These are phyloP conservation scores for Coniferiporia weirii DNA, from an alignment of 1,284 basidiomycete species.

Conservation along the genomic window DNA sequence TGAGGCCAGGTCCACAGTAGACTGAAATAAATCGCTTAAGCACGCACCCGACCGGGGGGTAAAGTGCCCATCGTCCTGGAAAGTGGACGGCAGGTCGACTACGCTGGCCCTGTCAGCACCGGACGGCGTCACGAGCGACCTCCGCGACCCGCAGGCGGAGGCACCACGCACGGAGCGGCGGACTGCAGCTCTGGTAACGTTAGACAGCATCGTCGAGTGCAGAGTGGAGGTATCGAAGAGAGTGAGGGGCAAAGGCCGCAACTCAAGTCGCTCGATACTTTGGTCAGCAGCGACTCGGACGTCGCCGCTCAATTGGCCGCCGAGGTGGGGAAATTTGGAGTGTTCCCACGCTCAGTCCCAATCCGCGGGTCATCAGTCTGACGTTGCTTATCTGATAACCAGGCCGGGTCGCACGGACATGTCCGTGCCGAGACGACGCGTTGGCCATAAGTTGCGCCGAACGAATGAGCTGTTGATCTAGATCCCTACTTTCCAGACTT, in stretches of 20 bases:
- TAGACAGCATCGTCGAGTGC: conserved; percentile 30
- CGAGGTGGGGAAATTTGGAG: background rate
- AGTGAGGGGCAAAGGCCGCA: background rate
- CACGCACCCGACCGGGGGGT: conserved; percentile 63
- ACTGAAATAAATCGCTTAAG: conserved; percentile 4
- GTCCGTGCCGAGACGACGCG: too few relatives aligned
- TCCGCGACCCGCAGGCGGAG: conserved; percentile 23
- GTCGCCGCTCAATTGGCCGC: conserved; percentile 5
- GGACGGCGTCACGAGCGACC: conserved; percentile 69
- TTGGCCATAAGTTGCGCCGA: too few relatives aligned
- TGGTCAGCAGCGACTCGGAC: background rate
- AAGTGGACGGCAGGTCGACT: conserved; percentile 69
- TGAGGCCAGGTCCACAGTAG: background rate
- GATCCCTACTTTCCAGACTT: too few relatives aligned
- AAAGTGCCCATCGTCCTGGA: conserved; percentile 66
- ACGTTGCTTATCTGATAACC: background rate
- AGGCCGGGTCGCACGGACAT: background rate
- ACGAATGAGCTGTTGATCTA: too few relatives aligned
- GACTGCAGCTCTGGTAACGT: conserved; percentile 23
- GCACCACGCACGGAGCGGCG: conserved; percentile 14
- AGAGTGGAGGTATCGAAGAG: background rate
- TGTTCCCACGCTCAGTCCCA: background rate
- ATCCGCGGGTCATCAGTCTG: background rate
- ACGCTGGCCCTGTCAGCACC: conserved; percentile 74
- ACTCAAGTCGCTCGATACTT: too few relatives aligned